Conservation (phyloP, 2,329 filamentous ascomycete species). For the Herpotrichia juniperi region DNA sequence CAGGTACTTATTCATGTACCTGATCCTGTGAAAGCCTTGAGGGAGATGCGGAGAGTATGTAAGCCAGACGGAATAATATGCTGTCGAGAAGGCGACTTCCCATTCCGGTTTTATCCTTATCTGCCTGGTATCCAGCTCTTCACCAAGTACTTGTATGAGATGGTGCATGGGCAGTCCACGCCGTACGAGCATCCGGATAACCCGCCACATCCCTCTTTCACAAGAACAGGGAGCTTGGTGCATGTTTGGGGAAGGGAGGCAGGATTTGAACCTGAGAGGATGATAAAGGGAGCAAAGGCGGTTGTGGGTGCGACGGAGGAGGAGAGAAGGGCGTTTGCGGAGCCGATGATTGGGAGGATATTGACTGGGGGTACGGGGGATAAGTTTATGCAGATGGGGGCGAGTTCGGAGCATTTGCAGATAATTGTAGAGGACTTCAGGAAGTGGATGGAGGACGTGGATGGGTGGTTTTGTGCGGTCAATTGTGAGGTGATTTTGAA, state of each 20-base stretch:
- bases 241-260: constrained; percentile 32
- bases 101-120: constrained; percentile 24
- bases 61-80: constrained; percentile 56
- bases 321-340: constrained; percentile 32
- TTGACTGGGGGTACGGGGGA: constrained; percentile 24
- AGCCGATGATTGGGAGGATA: constrained; percentile 17
- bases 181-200: constrained; percentile 9
- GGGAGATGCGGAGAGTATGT: constrained; percentile 58
- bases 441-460: constrained; percentile 38
- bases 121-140: constrained; percentile 20
- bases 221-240: constrained; percentile 23
- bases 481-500: constrained; percentile 38
- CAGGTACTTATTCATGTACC: constrained; percentile 61
- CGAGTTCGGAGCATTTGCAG: constrained; percentile 39
- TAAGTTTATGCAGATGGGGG: constrained; percentile 31
- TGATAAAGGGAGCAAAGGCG: constrained; percentile 16
- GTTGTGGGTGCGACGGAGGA: constrained; percentile 13
- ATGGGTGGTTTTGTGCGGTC: constrained; percentile 38
- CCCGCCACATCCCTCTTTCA: constrained; percentile 25
- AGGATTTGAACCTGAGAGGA: constrained; percentile 20
- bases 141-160: constrained; percentile 39
- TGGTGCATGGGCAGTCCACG: constrained; percentile 22
- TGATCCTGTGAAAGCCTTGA: constrained; percentile 53
- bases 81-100: constrained; percentile 22
- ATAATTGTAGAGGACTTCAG: constrained; percentile 39